phyloP scores from a whole-genome alignment of 129 eudicot genomes.

The Centaurea solstitialis region DNA sequence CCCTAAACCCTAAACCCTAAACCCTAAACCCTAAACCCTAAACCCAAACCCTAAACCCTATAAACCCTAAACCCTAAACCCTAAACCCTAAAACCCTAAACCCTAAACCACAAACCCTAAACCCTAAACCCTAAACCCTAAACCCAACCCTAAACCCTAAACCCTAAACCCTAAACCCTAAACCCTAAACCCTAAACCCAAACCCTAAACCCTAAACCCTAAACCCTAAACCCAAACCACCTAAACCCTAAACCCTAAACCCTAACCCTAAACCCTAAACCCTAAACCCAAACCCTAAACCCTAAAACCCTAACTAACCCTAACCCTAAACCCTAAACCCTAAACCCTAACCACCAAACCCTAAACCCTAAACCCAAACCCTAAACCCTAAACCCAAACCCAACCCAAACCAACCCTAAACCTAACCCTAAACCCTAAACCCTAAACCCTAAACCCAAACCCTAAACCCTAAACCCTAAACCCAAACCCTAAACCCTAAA shows the following conservation, averaged over 20 bases:
- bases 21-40: conserved; percentile 28
- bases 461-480: background rate
- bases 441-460: conserved; percentile 15
- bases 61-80: conserved; percentile 33
- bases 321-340: background rate
- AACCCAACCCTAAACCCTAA: conserved; percentile 37
- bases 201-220: conserved; percentile 30
- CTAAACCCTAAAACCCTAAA: conserved; percentile 19
- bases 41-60: conserved; percentile 37
- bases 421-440: too few species aligned
- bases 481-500: background rate
- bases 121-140: conserved; percentile 37
- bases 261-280: conserved; percentile 20
- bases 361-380: background rate
- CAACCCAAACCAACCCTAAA: background rate
- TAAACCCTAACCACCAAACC: background rate
- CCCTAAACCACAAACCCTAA: conserved; percentile 20
- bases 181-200: conserved; percentile 29
- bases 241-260: conserved; percentile 9
- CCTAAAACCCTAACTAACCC: too few species aligned
- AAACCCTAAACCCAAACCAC: conserved; percentile 30
- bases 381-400: background rate
- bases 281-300: background rate
- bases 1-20: conserved; percentile 29
- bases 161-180: conserved; percentile 33